Evolutionary conservation across 208 protist species (phyloP).

Genomic region (Leishmania braziliensis): DNA sequence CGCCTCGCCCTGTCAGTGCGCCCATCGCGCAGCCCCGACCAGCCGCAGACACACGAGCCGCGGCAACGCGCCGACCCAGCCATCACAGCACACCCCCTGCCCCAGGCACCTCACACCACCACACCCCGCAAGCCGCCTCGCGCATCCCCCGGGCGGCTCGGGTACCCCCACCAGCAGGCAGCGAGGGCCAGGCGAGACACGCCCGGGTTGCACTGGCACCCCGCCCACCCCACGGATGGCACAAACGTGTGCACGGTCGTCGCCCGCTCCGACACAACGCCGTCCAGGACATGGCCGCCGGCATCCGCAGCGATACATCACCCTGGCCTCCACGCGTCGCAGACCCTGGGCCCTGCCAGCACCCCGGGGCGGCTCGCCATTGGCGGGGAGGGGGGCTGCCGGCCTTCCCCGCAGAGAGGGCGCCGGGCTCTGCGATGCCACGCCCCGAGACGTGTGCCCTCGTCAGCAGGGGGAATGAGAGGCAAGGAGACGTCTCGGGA

Average conservation of each 20-base stretch:
- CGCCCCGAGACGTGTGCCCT: neutral
- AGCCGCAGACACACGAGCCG: neutral
- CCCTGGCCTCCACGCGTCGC: neutral
- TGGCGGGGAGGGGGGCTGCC: neutral
- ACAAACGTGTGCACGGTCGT: neutral
- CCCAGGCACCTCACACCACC: neutral
- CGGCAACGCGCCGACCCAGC: neutral
- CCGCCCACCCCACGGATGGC: neutral
- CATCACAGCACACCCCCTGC: neutral
- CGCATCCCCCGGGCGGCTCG: neutral
- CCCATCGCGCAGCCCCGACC: neutral
- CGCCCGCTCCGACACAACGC: neutral
- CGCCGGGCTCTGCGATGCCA: neutral
- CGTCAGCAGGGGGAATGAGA: neutral
- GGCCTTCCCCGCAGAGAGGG: neutral
- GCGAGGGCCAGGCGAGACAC: neutral
- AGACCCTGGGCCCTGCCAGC: neutral
- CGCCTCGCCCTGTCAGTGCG: neutral
- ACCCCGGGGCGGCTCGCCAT: neutral
- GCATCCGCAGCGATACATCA: neutral
- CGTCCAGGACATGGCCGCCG: neutral
- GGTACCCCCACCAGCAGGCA: neutral
- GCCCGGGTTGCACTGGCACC: neutral
- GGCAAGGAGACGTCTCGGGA: neutral
- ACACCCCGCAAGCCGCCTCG: neutral